Conservation (phyloP, 2,329 filamentous ascomycete species). For the Acephala macrosclerotiorum region DNA sequence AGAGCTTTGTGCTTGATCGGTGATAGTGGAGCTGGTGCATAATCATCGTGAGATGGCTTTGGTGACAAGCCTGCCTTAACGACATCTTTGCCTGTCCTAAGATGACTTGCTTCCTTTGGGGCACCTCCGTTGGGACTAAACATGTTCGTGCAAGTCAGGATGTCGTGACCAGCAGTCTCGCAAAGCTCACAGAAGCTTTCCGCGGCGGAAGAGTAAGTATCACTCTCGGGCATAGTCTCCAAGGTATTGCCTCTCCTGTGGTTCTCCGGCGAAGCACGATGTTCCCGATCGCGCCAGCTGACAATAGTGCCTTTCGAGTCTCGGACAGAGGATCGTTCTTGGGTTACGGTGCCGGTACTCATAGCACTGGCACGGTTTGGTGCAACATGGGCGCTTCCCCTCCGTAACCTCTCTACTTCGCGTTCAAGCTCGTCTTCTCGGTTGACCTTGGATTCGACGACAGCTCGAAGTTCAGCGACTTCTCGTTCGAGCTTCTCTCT, state of each 20-base stretch:
- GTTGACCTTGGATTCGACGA: slow-evolving; percentile 74
- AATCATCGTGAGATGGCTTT: slow-evolving; percentile 48
- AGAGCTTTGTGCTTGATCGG: slow-evolving; percentile 54
- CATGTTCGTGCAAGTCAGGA: slow-evolving; percentile 93
- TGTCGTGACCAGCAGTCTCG: slow-evolving; percentile 90
- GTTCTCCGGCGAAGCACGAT: slow-evolving; percentile 52
- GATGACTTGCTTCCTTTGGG: slow-evolving; percentile 22
- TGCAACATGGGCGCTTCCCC: slow-evolving; percentile 46
- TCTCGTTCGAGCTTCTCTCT: slow-evolving; percentile 80
- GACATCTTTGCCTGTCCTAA: slow-evolving; percentile 47
- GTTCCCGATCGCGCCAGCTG: slow-evolving; percentile 57
- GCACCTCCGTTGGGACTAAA: slow-evolving; percentile 52
- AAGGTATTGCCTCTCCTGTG: slow-evolving; percentile 60
- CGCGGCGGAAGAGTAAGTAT: slow-evolving; percentile 72
- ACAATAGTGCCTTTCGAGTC: slow-evolving; percentile 73
- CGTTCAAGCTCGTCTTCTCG: slow-evolving; percentile 88
- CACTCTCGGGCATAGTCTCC: slow-evolving; percentile 75
- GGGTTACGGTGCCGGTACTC: slow-evolving; percentile 49
- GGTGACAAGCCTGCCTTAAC: slow-evolving; percentile 51
- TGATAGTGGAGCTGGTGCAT: slow-evolving; percentile 62
- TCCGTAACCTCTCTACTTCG: slow-evolving; percentile 74
- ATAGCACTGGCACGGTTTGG: slow-evolving; percentile 61
- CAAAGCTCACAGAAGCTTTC: slow-evolving; percentile 88
- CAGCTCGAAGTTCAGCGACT: slow-evolving; percentile 76
- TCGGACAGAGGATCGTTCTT: slow-evolving; percentile 64